Conservation (phyloP, 1,284 basidiomycete species). For the Hypsizygus ulmarius region DNA sequence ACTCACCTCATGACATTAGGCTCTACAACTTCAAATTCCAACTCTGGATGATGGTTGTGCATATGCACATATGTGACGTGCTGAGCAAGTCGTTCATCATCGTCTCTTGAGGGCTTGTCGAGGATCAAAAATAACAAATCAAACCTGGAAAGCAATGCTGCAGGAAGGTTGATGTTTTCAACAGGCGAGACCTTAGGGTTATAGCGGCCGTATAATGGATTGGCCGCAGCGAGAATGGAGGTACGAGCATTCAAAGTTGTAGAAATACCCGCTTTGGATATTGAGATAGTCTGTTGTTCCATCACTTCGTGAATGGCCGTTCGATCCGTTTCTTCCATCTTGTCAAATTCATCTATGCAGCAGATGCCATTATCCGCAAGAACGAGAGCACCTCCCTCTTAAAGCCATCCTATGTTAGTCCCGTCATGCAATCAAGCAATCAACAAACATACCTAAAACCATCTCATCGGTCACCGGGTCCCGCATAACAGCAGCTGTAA, state of each 20-base stretch:
- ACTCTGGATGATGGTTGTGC: conserved; percentile 86
- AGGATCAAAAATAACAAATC: conserved; percentile 97
- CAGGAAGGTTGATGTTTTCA: conserved; percentile 99
- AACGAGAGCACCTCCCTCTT: conserved; percentile 98
- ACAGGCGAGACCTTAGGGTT: conserved; percentile 97
- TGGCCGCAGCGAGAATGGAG: conserved; percentile 96
- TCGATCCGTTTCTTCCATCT: conserved; percentile 98
- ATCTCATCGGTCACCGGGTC: conserved; percentile 99
- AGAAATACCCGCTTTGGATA: conserved; percentile 98
- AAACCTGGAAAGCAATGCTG: conserved; percentile 93
- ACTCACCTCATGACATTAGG: conserved; percentile 87
- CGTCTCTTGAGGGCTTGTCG: conserved; percentile 92
- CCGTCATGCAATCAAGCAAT: not conserved
- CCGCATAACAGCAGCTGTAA: conserved; percentile 98
- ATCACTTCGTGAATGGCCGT: conserved; percentile 99
- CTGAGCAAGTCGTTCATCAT: conserved; percentile 94
- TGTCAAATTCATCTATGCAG: conserved; percentile 99
- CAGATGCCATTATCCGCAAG: conserved; percentile 99
- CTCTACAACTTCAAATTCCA: conserved; percentile 83
- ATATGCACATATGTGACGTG: conserved; percentile 99
- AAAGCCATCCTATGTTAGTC: conserved; percentile 8
- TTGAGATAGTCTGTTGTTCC: conserved; percentile 99
- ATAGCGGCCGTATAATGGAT: conserved; percentile 97
- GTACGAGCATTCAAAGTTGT: conserved; percentile 99
- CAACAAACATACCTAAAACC: conserved; percentile 78